A percentile compares a stretch with the other conserved stretches of the same genome.
These are phyloP conservation scores for Bolboschoenus planiculmis DNA, from an alignment of 176 grass and related monocot species.

Conservation along the genomic window DNA sequence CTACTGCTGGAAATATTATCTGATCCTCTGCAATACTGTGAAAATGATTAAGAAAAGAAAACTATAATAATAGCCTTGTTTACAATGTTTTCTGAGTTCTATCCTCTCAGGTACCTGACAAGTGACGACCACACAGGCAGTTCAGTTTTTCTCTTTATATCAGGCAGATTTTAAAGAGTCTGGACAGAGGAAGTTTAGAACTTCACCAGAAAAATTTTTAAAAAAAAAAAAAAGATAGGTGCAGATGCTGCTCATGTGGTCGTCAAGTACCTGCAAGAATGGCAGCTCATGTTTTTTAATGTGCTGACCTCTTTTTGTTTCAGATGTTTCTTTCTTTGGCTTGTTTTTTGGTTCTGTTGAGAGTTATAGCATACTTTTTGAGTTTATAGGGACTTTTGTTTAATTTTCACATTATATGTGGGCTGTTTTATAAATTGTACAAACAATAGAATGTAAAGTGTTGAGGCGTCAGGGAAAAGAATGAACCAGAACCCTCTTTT, in stretches of 20 bases:
- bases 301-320: neutral
- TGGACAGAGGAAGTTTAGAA: neutral
- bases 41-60: neutral
- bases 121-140: neutral
- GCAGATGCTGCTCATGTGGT: neutral
- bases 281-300: neutral
- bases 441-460: neutral
- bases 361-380: neutral
- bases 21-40: conserved; percentile 78
- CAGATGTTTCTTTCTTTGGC: neutral
- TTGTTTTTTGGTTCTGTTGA: neutral
- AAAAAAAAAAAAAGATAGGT: neutral
- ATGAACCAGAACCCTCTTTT: neutral
- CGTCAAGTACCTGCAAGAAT: neutral
- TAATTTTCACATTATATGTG: neutral
- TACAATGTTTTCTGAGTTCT: neutral
- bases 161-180: neutral
- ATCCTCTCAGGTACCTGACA: neutral
- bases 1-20: conserved; percentile 87
- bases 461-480: neutral
- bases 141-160: neutral
- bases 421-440: neutral
- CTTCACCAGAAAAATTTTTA: neutral
- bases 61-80: neutral
- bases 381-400: neutral